Conservation (phyloP, 176 grass and related monocot genomes). For the Oryza glaberrima region DNA sequence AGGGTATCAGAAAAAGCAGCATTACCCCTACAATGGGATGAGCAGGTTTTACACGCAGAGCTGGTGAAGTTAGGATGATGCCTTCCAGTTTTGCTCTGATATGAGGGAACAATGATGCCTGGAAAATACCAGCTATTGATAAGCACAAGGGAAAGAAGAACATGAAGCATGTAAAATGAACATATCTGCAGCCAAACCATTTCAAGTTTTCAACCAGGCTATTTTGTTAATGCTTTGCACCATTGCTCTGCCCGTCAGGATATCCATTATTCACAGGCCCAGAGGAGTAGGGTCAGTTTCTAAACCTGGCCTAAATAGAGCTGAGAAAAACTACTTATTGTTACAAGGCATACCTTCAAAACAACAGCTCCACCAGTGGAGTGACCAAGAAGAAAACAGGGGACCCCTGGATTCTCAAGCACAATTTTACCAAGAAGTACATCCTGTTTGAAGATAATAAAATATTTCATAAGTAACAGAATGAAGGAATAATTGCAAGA, state of each 20-base stretch:
- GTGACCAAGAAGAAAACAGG: conserved; percentile 96
- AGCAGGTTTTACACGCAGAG: conserved; percentile 89
- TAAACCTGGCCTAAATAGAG: conserved; percentile 49
- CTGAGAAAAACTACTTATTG: conserved; percentile 1
- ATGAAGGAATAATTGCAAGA: background rate
- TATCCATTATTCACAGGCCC: conserved; percentile 58
- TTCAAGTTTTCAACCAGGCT: conserved; percentile 34
- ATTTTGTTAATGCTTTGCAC: conserved; percentile 63
- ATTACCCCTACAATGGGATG: conserved; percentile 98
- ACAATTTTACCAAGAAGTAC: conserved; percentile 78
- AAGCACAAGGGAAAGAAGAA: conserved; percentile 18
- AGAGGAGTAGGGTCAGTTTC: conserved; percentile 61
- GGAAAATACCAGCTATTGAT: conserved; percentile 37
- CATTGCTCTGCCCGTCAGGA: conserved; percentile 51
- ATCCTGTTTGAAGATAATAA: conserved; percentile 50
- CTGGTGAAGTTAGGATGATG: conserved; percentile 93
- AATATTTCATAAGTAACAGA: background rate
- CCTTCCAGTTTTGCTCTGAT: conserved; percentile 77
- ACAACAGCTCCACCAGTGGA: conserved; percentile 94
- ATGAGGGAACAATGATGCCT: conserved; percentile 82
- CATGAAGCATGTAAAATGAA: conserved; percentile 35
- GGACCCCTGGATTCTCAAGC: conserved; percentile 68
- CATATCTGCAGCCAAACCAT: conserved; percentile 55
- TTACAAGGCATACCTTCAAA: conserved; percentile 69
- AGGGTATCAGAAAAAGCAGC: conserved; percentile 6